Evolutionary conservation across 352 stramenopile genomes (phyloP), one percentile per base, ranked within the genome.

Genomic region (Phytophthora ohioensis): DNA sequence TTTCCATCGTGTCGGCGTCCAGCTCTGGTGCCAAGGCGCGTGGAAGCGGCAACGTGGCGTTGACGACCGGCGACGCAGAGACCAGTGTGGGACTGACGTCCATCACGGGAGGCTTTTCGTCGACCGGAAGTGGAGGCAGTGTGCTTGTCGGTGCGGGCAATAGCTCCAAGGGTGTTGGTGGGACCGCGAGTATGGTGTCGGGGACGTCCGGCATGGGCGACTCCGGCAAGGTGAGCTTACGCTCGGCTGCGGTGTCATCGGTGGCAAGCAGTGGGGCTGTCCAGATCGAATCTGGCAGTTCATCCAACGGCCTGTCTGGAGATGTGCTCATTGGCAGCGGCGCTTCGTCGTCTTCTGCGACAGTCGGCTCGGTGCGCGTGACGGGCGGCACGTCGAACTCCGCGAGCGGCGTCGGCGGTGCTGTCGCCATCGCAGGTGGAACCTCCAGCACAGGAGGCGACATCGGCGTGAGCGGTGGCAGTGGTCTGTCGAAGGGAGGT

Each of bases 401-500:
- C 30, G 46, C 54, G 12, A 64, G 54, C 42, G 54, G 63, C 49
- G 54, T 64, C 31, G 62, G 62, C n/a, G 62, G 62, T 21, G 30
- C 53, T 64, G 39, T 69, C 45, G 11, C 48, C 30, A 52, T 71
- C 17, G 39, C 54, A 47, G 61, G 61, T 51, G 61, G 61, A 30
- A 27, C 51, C 21, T 71, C 64, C 48, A 71, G 48, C 34, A 61
- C 64, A 61, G 64, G 64, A 71, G 64, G 64, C 11, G 42, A 58
- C 17, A 60, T 55, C 61, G n/a, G 45, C 6, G 17, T 68, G 51
- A 48, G 41, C 17, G 60, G 60, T 46, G 58, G 58, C 39, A 78
- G 61, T 17, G 67, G 75, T 34, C 34, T 59, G 48, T 69, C 63
- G 54, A 72, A 58, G 8, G 75, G 71, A 57, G 71, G 75, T 6